These are phyloP conservation scores for Phaeoacremonium minimum DNA, from an alignment of 2,329 filamentous ascomycete species.

Conservation along the genomic window DNA sequence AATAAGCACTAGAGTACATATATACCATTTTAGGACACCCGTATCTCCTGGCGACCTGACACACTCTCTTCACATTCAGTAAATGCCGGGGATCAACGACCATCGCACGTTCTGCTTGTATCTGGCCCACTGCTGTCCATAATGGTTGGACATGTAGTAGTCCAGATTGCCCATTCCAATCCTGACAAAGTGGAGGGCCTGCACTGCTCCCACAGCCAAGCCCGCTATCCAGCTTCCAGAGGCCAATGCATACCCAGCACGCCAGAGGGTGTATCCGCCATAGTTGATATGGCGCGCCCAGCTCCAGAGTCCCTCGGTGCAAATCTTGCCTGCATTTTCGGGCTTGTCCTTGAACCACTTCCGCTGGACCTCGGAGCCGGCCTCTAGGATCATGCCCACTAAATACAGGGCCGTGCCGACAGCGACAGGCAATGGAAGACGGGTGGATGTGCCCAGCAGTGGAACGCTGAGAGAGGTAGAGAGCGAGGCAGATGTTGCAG, in stretches of 20 bases:
- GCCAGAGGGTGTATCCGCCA: constrained; percentile 29
- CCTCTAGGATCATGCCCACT: constrained; percentile 49
- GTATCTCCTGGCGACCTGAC: too few relatives aligned
- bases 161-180: constrained; percentile 26
- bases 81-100: constrained; percentile 29
- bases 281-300: constrained; percentile 35
- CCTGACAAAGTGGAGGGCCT: constrained; percentile 23
- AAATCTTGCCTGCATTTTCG: constrained; percentile 31
- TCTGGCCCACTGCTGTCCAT: constrained; percentile 31
- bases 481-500: constrained; percentile 35
- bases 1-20: too few relatives aligned
- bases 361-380: constrained; percentile 53
- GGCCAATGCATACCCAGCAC: constrained; percentile 25
- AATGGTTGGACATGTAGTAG: constrained; percentile 28
- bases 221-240: constrained; percentile 29
- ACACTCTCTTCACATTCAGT: too few relatives aligned
- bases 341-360: constrained; percentile 30
- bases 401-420: constrained; percentile 45
- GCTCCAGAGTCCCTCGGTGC: constrained; percentile 30
- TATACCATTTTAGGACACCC: too few relatives aligned
- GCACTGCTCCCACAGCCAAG: constrained; percentile 18
- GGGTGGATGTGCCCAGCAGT: constrained; percentile 23
- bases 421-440: constrained; percentile 28
- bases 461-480: constrained; percentile 15
- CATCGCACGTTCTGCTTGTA: constrained; percentile 32